Percentiles rank a stretch among this genome's conserved stretches.
Conservation (phyloP, 371 early-diverging fungal genomes). For the Mucor ambiguus region DNA sequence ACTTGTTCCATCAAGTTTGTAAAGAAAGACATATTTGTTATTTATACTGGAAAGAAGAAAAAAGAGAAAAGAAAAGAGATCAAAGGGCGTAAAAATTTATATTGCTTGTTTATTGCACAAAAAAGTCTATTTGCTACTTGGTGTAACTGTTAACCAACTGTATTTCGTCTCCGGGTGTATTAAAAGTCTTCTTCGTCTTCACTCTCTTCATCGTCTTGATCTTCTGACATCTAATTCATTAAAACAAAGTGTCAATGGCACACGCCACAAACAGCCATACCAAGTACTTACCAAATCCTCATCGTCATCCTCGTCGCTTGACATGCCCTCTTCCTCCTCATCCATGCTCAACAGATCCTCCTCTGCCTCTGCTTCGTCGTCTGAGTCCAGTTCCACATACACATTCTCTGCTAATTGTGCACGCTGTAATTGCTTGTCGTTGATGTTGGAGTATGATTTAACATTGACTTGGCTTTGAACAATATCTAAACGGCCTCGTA, state of each 20-base stretch:
- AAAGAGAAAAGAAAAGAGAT: constrained; percentile 8
- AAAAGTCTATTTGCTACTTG: constrained; percentile 9
- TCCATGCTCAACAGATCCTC: constrained; percentile 42
- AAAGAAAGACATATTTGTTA: constrained; percentile 34
- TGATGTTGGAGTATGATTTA: constrained; percentile 47
- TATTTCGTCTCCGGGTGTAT: constrained; percentile 9
- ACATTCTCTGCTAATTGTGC: constrained; percentile 47
- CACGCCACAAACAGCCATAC: no score
- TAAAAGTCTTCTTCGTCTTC: background rate
- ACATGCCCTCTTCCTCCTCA: constrained; percentile 30
- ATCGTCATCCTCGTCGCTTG: constrained; percentile 16
- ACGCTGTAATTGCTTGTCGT: constrained; percentile 37
- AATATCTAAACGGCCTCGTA: constrained; percentile 81
- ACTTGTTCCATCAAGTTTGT: constrained; percentile 30
- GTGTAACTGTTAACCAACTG: constrained; percentile 13
- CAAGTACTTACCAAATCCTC: constrained; percentile 12
- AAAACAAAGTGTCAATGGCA: background rate
- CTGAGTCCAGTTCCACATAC: constrained; percentile 66
- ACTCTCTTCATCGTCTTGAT: constrained; percentile 20
- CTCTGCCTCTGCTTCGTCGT: constrained; percentile 51
- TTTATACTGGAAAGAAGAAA: background rate
- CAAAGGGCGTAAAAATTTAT: background rate
- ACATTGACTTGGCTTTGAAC: constrained; percentile 71
- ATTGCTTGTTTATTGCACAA: constrained; percentile 8
- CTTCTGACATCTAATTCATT: constrained; percentile 17